Percentiles rank a stretch among this genome's conserved stretches.
phyloP scores from a whole-genome alignment of 2,329 filamentous ascomycete genomes.

The Trichoderma guizhouense region DNA sequence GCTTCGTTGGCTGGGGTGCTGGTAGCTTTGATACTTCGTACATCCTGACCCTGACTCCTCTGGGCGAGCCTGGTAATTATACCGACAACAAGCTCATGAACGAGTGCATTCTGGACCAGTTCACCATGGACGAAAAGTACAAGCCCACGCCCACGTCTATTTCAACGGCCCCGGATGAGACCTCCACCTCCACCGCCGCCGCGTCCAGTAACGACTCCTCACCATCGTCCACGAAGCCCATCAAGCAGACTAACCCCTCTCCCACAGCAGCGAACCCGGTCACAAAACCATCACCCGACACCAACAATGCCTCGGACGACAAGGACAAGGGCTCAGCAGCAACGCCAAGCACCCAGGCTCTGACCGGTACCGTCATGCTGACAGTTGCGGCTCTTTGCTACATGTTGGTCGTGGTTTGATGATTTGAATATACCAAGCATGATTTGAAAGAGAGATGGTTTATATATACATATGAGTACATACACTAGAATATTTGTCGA shows the following conservation, averaged over 20 bases:
- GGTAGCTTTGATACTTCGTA: constrained; percentile 43
- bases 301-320: background rate
- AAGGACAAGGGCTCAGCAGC: constrained; percentile 3
- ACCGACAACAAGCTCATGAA: constrained; percentile 42
- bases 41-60: constrained; percentile 42
- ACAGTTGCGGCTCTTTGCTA: background rate
- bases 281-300: constrained; percentile 1
- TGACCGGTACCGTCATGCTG: background rate
- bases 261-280: background rate
- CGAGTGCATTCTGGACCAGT: constrained; percentile 40
- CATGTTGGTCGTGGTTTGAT: constrained; percentile 10
- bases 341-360: background rate
- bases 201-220: background rate
- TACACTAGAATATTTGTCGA: constrained; percentile 1
- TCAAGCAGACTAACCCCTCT: background rate
- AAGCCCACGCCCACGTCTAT: constrained; percentile 2
- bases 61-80: constrained; percentile 25
- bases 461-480: constrained; percentile 5
- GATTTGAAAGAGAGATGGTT: constrained; percentile 2
- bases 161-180: background rate
- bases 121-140: constrained; percentile 24
- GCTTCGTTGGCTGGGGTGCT: constrained; percentile 46
- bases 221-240: background rate
- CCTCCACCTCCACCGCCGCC: background rate
- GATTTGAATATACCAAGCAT: background rate